Evolutionary conservation across 306 rosid genomes (phyloP), one percentile per base, ranked within the genome.

Genomic region (Citrullus amarus): DNA sequence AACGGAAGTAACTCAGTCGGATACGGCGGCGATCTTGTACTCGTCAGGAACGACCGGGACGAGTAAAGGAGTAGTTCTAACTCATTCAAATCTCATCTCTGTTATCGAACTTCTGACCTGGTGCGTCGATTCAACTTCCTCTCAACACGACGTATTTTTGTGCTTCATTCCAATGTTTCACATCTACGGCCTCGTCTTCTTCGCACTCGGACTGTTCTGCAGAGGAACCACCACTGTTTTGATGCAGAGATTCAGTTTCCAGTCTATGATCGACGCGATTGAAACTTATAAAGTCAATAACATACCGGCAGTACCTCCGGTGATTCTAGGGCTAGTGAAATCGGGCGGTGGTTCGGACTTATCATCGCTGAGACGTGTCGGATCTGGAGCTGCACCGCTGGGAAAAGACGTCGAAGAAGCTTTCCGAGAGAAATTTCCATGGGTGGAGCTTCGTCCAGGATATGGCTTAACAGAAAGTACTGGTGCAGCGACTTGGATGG

Each of bases 161-260:
- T 93, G 93, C 82, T 92, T 94, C 93, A 81, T 94, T 78, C 98
- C 98, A 0, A 89, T 92, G 91, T 92, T 94, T 80, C 98, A 92
- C 80, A 63, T 92, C 57, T 94, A 90, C 76, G 98, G 98, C 51
- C 83, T 94, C 6, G 79, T 85, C 38, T 90, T 94, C 85, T 92
- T 90, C 56, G 97, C 83, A 13, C 80, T 94, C 6, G 97, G 95
- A 36, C 71, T 92, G 73, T 80, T 90, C 79, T 87, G 88, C 76
- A 46, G 32, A 44, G 95, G 96, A 77, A 78, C 65, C 50, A 92
- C 89, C 50, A 85, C 87, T 9, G 83, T 94, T 34, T 15, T 94
- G 79, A 92, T 94, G 96, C 85, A 82, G 80, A 89, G 75, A 77
- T 92, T 68, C 51, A 93, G 89, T 55, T 82, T 92, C 79, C 81